These are phyloP conservation scores for Arabidopsis lyrata DNA, from an alignment of 441 rosid species.

Conservation along the genomic window DNA sequence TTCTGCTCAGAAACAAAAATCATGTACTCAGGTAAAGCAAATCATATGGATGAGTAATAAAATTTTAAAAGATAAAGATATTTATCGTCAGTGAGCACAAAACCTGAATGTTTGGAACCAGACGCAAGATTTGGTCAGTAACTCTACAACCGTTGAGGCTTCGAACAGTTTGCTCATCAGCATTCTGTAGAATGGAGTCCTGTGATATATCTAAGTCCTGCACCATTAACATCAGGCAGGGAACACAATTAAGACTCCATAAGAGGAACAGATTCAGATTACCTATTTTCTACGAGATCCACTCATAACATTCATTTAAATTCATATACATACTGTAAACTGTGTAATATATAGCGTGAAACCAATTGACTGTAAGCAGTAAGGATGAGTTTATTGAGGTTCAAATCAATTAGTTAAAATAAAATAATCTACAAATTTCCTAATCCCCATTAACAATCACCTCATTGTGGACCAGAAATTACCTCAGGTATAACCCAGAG, in stretches of 20 bases:
- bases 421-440: not conserved
- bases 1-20: slow-evolving; percentile 53
- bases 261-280: slow-evolving; percentile 1
- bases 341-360: not conserved
- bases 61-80: not conserved
- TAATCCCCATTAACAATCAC: slow-evolving; percentile 1
- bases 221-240: slow-evolving; percentile 37
- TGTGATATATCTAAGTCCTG: slow-evolving; percentile 97
- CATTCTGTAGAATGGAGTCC: slow-evolving; percentile 87
- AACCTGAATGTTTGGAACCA: slow-evolving; percentile 98
- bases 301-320: slow-evolving; percentile 6
- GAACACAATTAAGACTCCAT: slow-evolving; percentile 13
- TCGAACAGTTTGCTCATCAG: slow-evolving; percentile 97
- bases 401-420: not conserved
- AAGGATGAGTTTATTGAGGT: not conserved
- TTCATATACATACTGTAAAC: not conserved
- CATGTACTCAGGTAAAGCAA: too few relatives aligned
- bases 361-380: not conserved
- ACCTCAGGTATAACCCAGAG: slow-evolving; percentile 98
- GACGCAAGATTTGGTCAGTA: slow-evolving; percentile 94
- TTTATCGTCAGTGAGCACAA: slow-evolving; percentile 21
- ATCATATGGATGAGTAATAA: too few relatives aligned
- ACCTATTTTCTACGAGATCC: slow-evolving; percentile 2
- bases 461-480: slow-evolving; percentile 47
- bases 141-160: slow-evolving; percentile 99